Conservation (phyloP, 257 asterid genomes). For the Catharanthus roseus region DNA sequence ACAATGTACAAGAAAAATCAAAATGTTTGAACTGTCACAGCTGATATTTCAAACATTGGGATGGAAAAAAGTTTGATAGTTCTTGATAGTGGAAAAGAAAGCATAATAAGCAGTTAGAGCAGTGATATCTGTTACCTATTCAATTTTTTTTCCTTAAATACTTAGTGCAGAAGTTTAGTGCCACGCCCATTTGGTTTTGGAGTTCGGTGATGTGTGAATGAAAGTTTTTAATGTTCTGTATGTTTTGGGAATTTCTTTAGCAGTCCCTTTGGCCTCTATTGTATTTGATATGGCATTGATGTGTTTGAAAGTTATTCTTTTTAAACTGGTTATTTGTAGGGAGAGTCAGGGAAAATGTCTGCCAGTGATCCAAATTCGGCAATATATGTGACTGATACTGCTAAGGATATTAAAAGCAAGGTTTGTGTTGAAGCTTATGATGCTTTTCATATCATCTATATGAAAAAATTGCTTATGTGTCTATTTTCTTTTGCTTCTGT, state of each 20-base stretch:
- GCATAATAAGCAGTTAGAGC: neutral
- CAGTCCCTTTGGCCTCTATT: neutral
- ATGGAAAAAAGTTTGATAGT: neutral
- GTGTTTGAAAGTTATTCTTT: neutral
- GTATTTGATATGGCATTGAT: neutral
- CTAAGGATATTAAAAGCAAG: constrained; percentile 81
- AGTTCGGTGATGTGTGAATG: neutral
- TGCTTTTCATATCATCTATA: neutral
- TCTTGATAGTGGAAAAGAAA: neutral
- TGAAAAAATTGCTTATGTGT: neutral
- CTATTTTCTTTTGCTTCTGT: neutral
- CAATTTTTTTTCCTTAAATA: neutral
- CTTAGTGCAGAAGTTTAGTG: neutral
- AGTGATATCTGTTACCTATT: neutral
- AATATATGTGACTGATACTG: constrained; percentile 83
- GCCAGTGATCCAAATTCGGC: constrained; percentile 96
- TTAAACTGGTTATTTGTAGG: constrained; percentile 35
- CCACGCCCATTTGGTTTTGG: neutral
- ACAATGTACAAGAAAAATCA: neutral
- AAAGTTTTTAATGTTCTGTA: neutral
- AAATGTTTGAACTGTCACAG: neutral
- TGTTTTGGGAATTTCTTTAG: neutral
- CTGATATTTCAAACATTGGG: neutral
- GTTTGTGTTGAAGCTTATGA: constrained; percentile 23
- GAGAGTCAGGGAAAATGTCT: constrained; percentile 90